These are phyloP conservation scores for Penicillium olsonii DNA, from an alignment of 2,329 filamentous ascomycete genomes.

Conservation along the genomic window DNA sequence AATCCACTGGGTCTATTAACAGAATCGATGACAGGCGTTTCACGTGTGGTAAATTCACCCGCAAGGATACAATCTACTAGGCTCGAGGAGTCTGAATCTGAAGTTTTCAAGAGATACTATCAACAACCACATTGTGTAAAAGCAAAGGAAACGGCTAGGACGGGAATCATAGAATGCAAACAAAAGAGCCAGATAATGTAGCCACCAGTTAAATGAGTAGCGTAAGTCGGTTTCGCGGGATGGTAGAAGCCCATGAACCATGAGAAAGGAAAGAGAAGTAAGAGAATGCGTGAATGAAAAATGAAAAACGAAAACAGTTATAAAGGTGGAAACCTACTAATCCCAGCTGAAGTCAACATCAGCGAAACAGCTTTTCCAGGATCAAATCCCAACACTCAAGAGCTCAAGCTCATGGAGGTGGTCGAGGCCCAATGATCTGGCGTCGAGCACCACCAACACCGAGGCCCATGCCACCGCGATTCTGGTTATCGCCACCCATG, in stretches of 20 bases:
- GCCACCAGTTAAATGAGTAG: neutral
- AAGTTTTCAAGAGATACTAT: constrained; percentile 1
- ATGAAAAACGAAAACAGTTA: too few relatives aligned
- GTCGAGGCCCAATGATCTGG: constrained; percentile 65
- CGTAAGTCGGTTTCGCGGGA: neutral
- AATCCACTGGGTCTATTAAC: too few relatives aligned
- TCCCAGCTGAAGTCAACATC: too few relatives aligned
- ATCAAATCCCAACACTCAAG: too few relatives aligned
- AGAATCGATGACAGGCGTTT: too few relatives aligned
- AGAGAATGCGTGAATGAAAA: neutral
- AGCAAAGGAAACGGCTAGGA: neutral
- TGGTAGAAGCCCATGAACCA: neutral
- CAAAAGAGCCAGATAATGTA: constrained; percentile 3
- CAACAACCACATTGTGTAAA: constrained; percentile 8
- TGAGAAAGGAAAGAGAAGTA: neutral
- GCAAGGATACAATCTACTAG: too few relatives aligned
- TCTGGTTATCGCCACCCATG: constrained; percentile 63
- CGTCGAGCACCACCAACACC: constrained; percentile 58
- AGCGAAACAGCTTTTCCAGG: too few relatives aligned
- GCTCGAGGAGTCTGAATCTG: too few relatives aligned
- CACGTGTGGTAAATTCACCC: too few relatives aligned
- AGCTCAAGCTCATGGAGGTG: constrained; percentile 39
- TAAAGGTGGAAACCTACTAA: too few relatives aligned
- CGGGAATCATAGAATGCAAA: constrained; percentile 13
- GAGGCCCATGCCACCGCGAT: constrained; percentile 52